These are phyloP conservation scores for Eremothecium cymbalariae DNA, from an alignment of 1,139 yeast genomes.

Conservation along the genomic window DNA sequence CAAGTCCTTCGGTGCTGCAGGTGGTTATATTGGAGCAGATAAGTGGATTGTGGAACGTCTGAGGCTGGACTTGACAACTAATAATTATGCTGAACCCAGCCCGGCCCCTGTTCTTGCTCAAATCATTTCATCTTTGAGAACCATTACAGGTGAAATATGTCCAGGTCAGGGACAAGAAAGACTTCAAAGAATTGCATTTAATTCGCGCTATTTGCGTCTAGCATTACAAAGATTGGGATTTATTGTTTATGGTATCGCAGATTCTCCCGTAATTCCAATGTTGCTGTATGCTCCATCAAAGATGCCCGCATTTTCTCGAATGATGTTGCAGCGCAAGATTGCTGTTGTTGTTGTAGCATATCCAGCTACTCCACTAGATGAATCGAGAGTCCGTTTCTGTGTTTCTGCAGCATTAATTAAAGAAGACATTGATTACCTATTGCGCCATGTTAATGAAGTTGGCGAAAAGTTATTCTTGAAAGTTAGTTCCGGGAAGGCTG, in stretches of 20 bases:
- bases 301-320: constrained; percentile 87
- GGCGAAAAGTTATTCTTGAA: constrained; percentile 75
- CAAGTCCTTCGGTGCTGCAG: constrained; percentile 97
- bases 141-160: constrained; percentile 70
- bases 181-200: constrained; percentile 86
- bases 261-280: constrained; percentile 91
- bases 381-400: constrained; percentile 89
- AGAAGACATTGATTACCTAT: constrained; percentile 79
- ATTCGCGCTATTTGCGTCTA: constrained; percentile 82
- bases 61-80: constrained; percentile 65
- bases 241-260: constrained; percentile 90
- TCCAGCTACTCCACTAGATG: constrained; percentile 91
- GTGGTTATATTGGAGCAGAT: constrained; percentile 86
- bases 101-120: constrained; percentile 90
- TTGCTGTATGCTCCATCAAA: constrained; percentile 83
- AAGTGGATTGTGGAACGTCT: constrained; percentile 62
- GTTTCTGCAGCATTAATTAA: constrained; percentile 87
- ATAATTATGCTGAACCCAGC: constrained; percentile 72
- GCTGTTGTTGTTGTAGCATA: constrained; percentile 97
- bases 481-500: constrained; percentile 69
- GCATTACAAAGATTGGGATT: constrained; percentile 90
- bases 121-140: constrained; percentile 68
- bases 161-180: constrained; percentile 95
- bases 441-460: constrained; percentile 63
- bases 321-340: constrained; percentile 66